A percentile compares a stretch with the other conserved stretches of the same genome.
phyloP scores from a whole-genome alignment of 2,329 filamentous ascomycete species.

The Colletotrichum chlorophyti region DNA sequence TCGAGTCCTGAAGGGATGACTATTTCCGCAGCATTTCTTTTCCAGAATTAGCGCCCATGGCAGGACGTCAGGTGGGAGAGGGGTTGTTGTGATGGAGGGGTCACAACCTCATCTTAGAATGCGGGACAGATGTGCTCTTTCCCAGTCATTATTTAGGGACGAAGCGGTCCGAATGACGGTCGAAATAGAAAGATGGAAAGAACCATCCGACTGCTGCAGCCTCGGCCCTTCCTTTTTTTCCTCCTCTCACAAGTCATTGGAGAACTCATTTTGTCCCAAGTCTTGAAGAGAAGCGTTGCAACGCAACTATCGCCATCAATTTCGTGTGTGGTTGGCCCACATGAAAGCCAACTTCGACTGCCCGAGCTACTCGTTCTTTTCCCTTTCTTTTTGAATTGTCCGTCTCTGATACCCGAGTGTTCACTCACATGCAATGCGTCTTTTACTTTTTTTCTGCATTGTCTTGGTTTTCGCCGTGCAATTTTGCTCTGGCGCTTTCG shows the following conservation, averaged over 20 bases:
- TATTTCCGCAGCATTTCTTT: slow-evolving; percentile 24
- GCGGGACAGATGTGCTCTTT: not conserved
- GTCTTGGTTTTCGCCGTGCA: slow-evolving; percentile 2
- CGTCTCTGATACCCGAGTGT: not conserved
- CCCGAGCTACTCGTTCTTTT: no score
- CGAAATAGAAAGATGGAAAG: not conserved
- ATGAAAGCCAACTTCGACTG: no score
- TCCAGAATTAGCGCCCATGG: not conserved
- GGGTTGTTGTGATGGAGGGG: slow-evolving; percentile 2
- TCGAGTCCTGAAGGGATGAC: not conserved
- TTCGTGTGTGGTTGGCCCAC: no score
- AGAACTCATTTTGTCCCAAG: not conserved
- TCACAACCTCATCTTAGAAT: not conserved
- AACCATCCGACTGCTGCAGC: not conserved
- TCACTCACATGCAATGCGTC: not conserved
- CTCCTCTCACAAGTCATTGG: not conserved
- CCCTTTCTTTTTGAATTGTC: not conserved
- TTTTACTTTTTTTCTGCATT: not conserved
- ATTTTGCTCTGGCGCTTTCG: slow-evolving; percentile 31
- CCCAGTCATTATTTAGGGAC: slow-evolving; percentile 11
- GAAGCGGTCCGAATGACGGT: not conserved
- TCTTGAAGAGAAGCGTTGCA: no score
- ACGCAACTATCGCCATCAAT: no score
- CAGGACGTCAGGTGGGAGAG: slow-evolving; percentile 4
- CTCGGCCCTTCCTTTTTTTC: not conserved